Conservation (phyloP, 2,329 filamentous ascomycete genomes). For the Nothophoma quercina region DNA sequence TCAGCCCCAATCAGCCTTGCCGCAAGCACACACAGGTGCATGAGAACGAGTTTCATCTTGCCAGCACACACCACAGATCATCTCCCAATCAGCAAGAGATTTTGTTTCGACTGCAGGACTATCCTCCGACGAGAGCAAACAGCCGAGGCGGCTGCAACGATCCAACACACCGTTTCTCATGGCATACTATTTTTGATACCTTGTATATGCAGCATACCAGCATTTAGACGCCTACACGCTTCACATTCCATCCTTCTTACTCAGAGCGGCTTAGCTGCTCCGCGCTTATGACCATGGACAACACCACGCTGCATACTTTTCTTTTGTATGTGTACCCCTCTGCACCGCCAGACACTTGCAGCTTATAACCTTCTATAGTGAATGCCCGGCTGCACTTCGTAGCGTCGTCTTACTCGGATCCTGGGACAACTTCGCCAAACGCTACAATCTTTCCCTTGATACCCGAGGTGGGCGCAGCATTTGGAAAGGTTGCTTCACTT, state of each 20-base stretch:
- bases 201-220: slow-evolving; percentile 20
- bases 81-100: slow-evolving; percentile 31
- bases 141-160: slow-evolving; percentile 34
- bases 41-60: slow-evolving; percentile 40
- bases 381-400: slow-evolving; percentile 57
- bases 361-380: slow-evolving; percentile 40
- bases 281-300: slow-evolving; percentile 41
- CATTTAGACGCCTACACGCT: slow-evolving; percentile 39
- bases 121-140: slow-evolving; percentile 31
- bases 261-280: slow-evolving; percentile 38
- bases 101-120: slow-evolving; percentile 20
- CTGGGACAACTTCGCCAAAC: slow-evolving; percentile 89
- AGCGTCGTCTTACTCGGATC: slow-evolving; percentile 86
- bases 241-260: slow-evolving; percentile 34
- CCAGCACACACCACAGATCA: slow-evolving; percentile 26
- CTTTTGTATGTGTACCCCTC: slow-evolving; percentile 47
- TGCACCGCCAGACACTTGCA: slow-evolving; percentile 20
- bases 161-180: slow-evolving; percentile 32
- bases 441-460: slow-evolving; percentile 84
- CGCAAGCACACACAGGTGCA: slow-evolving; percentile 32
- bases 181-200: slow-evolving; percentile 43
- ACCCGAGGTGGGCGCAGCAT: slow-evolving; percentile 73
- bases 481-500: slow-evolving; percentile 88
- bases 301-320: slow-evolving; percentile 73
- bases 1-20: slow-evolving; percentile 40